phyloP scores from a whole-genome alignment of 805 yeast species.

The Lipomyces orientalis region DNA sequence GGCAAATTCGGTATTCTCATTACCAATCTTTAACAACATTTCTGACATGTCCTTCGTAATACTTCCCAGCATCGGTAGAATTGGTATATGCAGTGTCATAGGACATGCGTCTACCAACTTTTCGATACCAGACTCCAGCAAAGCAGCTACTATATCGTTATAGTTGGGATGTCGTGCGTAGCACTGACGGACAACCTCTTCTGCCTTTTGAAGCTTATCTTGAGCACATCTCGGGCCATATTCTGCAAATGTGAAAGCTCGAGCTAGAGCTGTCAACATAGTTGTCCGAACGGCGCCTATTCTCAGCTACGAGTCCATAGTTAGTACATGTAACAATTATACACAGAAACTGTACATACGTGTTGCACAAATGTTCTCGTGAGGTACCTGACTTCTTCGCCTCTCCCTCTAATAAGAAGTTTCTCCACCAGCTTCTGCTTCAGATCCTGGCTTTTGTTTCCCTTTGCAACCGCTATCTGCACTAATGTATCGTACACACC shows the following conservation, averaged over 20 bases:
- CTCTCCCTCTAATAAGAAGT: constrained; percentile 34
- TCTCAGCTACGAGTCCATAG: constrained; percentile 18
- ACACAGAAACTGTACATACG: constrained; percentile 10
- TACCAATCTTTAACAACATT: constrained; percentile 26
- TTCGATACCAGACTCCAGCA: constrained; percentile 24
- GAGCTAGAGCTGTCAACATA: constrained; percentile 38
- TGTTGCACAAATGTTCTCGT: constrained; percentile 38
- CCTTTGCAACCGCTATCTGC: constrained; percentile 37
- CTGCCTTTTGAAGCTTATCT: constrained; percentile 26
- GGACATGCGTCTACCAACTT: constrained; percentile 30
- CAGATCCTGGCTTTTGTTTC: constrained; percentile 34
- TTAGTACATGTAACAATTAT: not conserved
- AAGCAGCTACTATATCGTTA: constrained; percentile 27
- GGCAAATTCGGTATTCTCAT: constrained; percentile 30
- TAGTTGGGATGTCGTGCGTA: constrained; percentile 40
- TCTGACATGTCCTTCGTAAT: constrained; percentile 40
- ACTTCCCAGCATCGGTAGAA: constrained; percentile 41
- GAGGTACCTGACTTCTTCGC: constrained; percentile 40
- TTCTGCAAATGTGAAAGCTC: constrained; percentile 33
- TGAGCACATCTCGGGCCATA: not conserved
- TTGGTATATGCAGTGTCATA: constrained; percentile 35
- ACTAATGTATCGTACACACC: constrained; percentile 35
- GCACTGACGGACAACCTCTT: constrained; percentile 33
- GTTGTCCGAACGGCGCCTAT: constrained; percentile 40
- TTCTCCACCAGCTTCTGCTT: constrained; percentile 35